A percentile compares a stretch with the other conserved stretches of the same genome.
Evolutionary conservation across 495 filamentous ascomycete genomes (phyloP).

Genomic region (Hypomontagnella monticulosa): DNA sequence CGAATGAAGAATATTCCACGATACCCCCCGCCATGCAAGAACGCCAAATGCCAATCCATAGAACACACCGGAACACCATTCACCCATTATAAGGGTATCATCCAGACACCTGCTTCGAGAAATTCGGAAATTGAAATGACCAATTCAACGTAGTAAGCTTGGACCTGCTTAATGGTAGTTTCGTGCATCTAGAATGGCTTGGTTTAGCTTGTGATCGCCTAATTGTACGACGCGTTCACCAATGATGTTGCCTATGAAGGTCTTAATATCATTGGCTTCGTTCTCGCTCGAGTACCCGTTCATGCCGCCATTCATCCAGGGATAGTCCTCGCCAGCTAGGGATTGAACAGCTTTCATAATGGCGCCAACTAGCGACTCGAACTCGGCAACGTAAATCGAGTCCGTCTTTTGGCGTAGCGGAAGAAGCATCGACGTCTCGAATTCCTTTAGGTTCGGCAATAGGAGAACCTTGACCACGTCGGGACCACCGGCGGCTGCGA

Average conservation of each 20-base stretch:
- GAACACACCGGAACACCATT: constrained; percentile 1
- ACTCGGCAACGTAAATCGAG: constrained; percentile 60
- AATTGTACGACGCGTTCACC: constrained; percentile 66
- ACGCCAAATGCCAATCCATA: background rate
- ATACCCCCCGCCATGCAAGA: background rate
- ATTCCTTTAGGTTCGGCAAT: constrained; percentile 80
- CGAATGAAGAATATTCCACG: background rate
- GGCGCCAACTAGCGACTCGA: constrained; percentile 68
- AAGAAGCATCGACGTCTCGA: constrained; percentile 71
- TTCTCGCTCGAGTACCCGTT: constrained; percentile 47
- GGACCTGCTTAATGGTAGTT: constrained; percentile 21
- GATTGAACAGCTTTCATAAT: constrained; percentile 67
- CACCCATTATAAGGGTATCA: constrained; percentile 19
- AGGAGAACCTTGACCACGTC: constrained; percentile 84
- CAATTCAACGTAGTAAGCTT: background rate
- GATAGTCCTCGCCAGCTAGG: constrained; percentile 41
- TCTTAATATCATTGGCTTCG: constrained; percentile 63
- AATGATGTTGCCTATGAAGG: constrained; percentile 66
- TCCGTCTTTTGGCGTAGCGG: constrained; percentile 68
- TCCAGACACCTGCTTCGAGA: constrained; percentile 19
- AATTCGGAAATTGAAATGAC: background rate
- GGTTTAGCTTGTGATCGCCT: constrained; percentile 60
- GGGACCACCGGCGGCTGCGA: constrained; percentile 76
- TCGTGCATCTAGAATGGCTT: constrained; percentile 59
- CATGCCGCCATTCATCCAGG: constrained; percentile 36